Base-by-base conservation (phyloP, 345 rosid species). In the Populus tremula region DNA sequence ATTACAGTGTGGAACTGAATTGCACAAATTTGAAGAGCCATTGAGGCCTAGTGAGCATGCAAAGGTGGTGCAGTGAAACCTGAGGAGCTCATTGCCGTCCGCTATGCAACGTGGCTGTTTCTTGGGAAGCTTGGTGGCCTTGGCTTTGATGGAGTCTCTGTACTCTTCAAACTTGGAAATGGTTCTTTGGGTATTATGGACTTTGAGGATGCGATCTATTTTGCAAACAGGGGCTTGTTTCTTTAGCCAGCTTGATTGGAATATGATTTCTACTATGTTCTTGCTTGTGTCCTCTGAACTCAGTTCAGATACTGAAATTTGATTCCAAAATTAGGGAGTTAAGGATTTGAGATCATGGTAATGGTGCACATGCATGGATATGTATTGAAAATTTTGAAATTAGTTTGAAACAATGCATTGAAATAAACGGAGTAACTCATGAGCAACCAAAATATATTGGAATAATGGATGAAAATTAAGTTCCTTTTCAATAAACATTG, bases 211-310 rank as follows among this genome's bases (percentile, higher is more conserved):
- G 66, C 97, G 80, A 49, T 89, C 91, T 16, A 92, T 92, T 76
- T 86, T 80, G 86, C 91, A 90, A 76, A 89, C 74, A 18, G 97
- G 90, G 20, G 85, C 66, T 71, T 90, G 84, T 77, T 90, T 90
- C 87, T 89, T 92, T 61, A 92, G 79, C 97, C 97, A 90, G 86
- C 97, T 92, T 72, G 97, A 92, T 61, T 92, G 91, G 89, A 92
- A 92, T 77, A 92, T 92, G 86, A 92, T 92, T 80, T 92, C 97
- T 82, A 90, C 94, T 76, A 92, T 90, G 90, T 90, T 89, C 91
- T 90, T 90, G 91, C 97, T 90, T 62, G 94, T 88, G 73, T 92
- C 97, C 71, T 88, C 91, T 2, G 89, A 84, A 56, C 90, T 87
- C 76, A 92, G 82, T 77, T 92, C 97, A 20, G 94, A 90, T 16